Evolutionary conservation across 2,329 filamentous ascomycete genomes (phyloP).

Genomic region (Atkinsonella hypoxylon): DNA sequence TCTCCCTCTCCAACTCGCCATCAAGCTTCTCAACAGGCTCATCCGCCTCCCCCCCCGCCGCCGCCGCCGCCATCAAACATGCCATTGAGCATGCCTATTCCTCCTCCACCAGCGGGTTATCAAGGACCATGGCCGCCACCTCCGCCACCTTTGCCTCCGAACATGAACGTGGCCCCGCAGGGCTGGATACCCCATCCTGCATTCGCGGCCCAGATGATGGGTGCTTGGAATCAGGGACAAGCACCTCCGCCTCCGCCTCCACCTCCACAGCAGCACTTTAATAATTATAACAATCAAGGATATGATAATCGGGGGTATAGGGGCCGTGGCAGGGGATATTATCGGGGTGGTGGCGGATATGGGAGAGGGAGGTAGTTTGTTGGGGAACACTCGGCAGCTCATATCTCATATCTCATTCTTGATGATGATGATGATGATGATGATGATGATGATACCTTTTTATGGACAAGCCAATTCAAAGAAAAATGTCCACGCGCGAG

Average conservation of each 20-base stretch:
- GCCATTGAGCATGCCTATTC: conserved; percentile 8
- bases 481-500: not conserved
- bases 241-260: conserved; percentile 14
- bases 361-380: not conserved
- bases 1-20: conserved; percentile 13
- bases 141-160: conserved; percentile 15
- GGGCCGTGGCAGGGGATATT: conserved; percentile 16
- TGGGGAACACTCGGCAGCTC: no score
- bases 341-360: conserved; percentile 3
- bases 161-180: conserved; percentile 7
- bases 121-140: conserved; percentile 30
- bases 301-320: conserved; percentile 16
- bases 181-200: conserved; percentile 18
- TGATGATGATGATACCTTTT: no score
- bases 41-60: conserved; percentile 13
- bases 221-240: conserved; percentile 14
- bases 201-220: conserved; percentile 17
- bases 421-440: no score
- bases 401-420: no score
- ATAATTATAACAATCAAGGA: conserved; percentile 15
- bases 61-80: conserved; percentile 4
- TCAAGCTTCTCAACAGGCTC: not conserved
- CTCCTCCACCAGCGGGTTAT: conserved; percentile 26
- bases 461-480: no score
- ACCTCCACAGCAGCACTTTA: conserved; percentile 8